Conservation (phyloP, 2,329 filamentous ascomycete genomes). For the Xylaria sp. region DNA sequence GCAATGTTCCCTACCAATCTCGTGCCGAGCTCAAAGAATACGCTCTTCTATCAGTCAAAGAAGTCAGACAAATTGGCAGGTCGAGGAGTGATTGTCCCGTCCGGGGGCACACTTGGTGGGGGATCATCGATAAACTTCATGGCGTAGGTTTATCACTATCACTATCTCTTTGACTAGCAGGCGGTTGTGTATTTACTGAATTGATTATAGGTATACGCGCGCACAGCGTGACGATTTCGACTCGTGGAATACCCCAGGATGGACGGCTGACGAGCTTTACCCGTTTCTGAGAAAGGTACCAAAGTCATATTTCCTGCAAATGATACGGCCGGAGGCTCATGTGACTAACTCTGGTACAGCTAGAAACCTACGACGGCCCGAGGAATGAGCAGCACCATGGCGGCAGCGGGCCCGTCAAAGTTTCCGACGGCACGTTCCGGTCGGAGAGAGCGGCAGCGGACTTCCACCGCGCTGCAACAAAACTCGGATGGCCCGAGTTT, state of each 20-base stretch:
- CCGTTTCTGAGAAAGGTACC: conserved; percentile 58
- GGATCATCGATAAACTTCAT: conserved; percentile 58
- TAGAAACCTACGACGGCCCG: conserved; percentile 42
- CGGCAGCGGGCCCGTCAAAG: conserved; percentile 52
- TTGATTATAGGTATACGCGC: conserved; percentile 38
- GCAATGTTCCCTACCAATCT: conserved; percentile 56
- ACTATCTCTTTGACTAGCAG: not conserved
- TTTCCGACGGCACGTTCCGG: conserved; percentile 53
- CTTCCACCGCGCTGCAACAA: conserved; percentile 52
- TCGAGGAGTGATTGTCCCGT: conserved; percentile 48
- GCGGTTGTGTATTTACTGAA: not conserved
- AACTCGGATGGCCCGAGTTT: conserved; percentile 54
- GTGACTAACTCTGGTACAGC: conserved; percentile 19
- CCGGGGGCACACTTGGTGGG: conserved; percentile 57
- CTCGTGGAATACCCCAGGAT: conserved; percentile 39
- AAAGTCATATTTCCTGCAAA: not conserved
- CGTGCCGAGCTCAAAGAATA: conserved; percentile 49
- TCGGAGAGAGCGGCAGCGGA: conserved; percentile 48
- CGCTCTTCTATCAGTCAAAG: conserved; percentile 54
- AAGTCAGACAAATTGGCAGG: conserved; percentile 48
- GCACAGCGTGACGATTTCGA: conserved; percentile 44
- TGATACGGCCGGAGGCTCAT: not conserved
- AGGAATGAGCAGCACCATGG: conserved; percentile 53
- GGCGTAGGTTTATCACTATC: conserved; percentile 40
- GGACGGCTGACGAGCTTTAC: conserved; percentile 46